These are phyloP conservation scores for Gentiana straminea DNA, from an alignment of 257 asterid species.

Conservation along the genomic window DNA sequence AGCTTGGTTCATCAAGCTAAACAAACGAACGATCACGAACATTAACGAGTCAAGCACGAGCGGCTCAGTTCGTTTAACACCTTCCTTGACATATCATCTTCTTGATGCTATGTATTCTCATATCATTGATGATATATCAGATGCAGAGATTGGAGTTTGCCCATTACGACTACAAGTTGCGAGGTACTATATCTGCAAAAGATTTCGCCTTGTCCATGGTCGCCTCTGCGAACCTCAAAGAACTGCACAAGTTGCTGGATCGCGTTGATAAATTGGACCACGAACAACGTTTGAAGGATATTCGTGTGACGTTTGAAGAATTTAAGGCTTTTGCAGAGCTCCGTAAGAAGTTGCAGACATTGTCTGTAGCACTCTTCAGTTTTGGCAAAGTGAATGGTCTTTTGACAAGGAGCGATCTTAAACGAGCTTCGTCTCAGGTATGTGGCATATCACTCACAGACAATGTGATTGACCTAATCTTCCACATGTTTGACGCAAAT, in stretches of 20 bases:
- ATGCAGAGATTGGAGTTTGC: slow-evolving; percentile 68
- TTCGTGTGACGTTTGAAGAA: slow-evolving; percentile 58
- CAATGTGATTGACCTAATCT: slow-evolving; percentile 49
- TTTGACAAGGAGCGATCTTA: slow-evolving; percentile 58
- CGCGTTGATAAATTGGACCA: slow-evolving; percentile 58
- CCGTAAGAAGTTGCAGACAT: slow-evolving; percentile 58
- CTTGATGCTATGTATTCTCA: too few relatives aligned
- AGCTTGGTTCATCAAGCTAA: too few relatives aligned
- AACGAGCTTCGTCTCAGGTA: slow-evolving; percentile 84
- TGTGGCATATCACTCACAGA: slow-evolving; percentile 57
- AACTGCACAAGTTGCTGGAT: slow-evolving; percentile 50
- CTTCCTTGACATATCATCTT: too few relatives aligned
- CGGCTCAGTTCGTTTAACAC: too few relatives aligned
- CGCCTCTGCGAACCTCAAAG: slow-evolving; percentile 80
- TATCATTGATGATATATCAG: slow-evolving; percentile 21
- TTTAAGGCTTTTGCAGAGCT: slow-evolving; percentile 63
- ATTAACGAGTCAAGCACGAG: too few relatives aligned
- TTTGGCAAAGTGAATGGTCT: slow-evolving; percentile 67
- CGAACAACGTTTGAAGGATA: slow-evolving; percentile 33
- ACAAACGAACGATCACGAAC: too few relatives aligned
- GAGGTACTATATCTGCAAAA: slow-evolving; percentile 76
- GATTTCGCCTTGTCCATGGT: slow-evolving; percentile 86
- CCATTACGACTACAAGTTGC: slow-evolving; percentile 69
- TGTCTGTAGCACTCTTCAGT: slow-evolving; percentile 71
- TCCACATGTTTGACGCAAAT: slow-evolving; percentile 68